Conservation (phyloP, 1,139 yeast genomes). For the Geotrichum europaeum region DNA sequence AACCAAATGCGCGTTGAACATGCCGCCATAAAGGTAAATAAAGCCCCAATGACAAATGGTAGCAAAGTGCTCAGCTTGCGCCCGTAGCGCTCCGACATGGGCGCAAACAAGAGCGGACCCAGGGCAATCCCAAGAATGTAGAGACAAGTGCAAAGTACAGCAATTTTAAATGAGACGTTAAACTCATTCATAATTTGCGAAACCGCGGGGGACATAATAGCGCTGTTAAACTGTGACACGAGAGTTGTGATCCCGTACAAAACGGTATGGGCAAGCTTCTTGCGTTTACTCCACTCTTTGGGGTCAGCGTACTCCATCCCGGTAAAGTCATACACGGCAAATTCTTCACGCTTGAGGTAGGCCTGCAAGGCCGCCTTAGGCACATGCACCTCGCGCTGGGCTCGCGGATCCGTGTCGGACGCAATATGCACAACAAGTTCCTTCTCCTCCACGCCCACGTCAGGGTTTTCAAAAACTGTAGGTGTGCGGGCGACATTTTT, state of each 20-base stretch:
- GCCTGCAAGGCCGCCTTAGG: not conserved
- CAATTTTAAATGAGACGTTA: conserved; percentile 52
- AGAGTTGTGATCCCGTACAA: conserved; percentile 41
- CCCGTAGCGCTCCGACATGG: conserved; percentile 73
- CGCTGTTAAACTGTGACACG: conserved; percentile 42
- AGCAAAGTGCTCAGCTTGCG: conserved; percentile 61
- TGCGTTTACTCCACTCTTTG: conserved; percentile 33
- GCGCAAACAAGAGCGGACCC: conserved; percentile 76
- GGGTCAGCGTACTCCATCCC: conserved; percentile 22
- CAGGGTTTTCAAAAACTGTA: conserved; percentile 3
- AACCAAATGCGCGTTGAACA: conserved; percentile 55
- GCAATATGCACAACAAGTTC: not conserved
- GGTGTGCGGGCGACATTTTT: not conserved
- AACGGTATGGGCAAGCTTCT: conserved; percentile 38
- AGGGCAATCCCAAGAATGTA: conserved; percentile 70
- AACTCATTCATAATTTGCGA: conserved; percentile 44
- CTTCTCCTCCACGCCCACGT: not conserved
- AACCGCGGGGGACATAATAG: conserved; percentile 41
- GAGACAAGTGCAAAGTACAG: conserved; percentile 57
- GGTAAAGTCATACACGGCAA: not conserved
- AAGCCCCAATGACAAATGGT: conserved; percentile 44
- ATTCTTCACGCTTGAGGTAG: not conserved
- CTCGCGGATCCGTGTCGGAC: not conserved
- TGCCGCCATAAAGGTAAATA: conserved; percentile 54
- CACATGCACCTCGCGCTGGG: not conserved